Base-by-base conservation (phyloP, 208 protist genomes). In the Leishmania gerbilli region DNA sequence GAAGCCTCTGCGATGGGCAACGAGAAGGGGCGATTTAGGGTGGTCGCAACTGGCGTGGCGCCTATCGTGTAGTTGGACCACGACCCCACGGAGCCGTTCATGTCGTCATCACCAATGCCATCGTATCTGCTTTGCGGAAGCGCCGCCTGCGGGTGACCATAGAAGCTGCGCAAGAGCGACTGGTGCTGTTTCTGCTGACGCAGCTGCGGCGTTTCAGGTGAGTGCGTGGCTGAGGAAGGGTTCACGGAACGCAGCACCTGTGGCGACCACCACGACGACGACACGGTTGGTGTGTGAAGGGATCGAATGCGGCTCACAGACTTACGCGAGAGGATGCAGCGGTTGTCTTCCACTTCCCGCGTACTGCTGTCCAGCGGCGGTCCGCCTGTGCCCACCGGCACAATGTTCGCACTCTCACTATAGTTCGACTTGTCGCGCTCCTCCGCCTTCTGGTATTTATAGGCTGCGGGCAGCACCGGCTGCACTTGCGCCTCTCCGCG, bases 401-500 rank as follows among this genome's bases (percentile, higher is more conserved):
- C 37, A 34, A 79, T 71, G 62, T 56, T 64, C n/a, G 11, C 42
- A 45, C 11, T 58, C 21, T 60, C 47, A 13, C 76, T 72, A 17
- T n/a, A 21, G 56, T 31, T 62, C 8, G 27, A 67, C 56, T 27
- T 49, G 27, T 79, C 47, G 3, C 51, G 34, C 64, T 71, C 76
- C 31, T 72, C 62, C 60, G 58, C 42, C 31, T 72, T 79, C 47
- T 80, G 60, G 67, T 80, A 75, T 45, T 81, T 49, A 64, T 72
- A 81, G 8, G 82, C 82, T 24, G 82, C 58, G 19, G 77, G 74
- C 49, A 81, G 64, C 58, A 85, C 58, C 4, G 76, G 82, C 71
- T 85, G 77, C 71, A 80, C 76, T 45, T 85, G 82, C 42, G 82
- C 82, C 76, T 85, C 82, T 42, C 71, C 82, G 9, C 82, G 77